Evolutionary conservation across 306 rosid species (phyloP).

Genomic region (Datisca glomerata): DNA sequence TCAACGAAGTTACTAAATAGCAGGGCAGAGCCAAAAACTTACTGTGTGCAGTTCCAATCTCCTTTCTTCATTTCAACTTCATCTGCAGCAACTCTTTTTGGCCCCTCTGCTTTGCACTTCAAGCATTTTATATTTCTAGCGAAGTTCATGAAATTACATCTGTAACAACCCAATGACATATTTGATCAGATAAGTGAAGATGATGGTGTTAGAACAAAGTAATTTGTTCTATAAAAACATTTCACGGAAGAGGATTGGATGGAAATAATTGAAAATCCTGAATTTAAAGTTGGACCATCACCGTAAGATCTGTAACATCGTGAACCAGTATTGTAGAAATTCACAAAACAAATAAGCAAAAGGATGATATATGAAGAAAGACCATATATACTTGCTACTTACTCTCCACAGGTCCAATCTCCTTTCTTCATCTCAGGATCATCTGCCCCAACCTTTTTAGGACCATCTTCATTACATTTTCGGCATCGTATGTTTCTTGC

Average conservation of each 20-base stretch:
- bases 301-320: not conserved
- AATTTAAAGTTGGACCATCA: too few species aligned
- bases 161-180: constrained; percentile 29
- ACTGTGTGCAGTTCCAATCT: constrained; percentile 84
- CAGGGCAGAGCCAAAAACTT: constrained; percentile 11
- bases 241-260: too few species aligned
- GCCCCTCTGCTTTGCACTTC: constrained; percentile 60
- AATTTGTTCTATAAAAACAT: too few species aligned
- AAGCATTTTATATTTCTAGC: constrained; percentile 53
- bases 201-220: not conserved
- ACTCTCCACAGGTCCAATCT: constrained; percentile 79
- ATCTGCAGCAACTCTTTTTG: constrained; percentile 16
- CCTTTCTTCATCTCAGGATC: constrained; percentile 51
- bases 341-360: not conserved
- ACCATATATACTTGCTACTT: constrained; percentile 19
- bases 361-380: not conserved
- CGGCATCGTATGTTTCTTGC: constrained; percentile 47
- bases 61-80: constrained; percentile 60
- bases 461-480: constrained; percentile 49
- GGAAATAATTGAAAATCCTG: too few species aligned
- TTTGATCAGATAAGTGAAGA: too few species aligned
- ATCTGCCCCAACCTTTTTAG: constrained; percentile 21
- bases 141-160: constrained; percentile 79
- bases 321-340: not conserved
- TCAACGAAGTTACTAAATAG: not conserved